phyloP scores from a whole-genome alignment of 176 grass and related monocot genomes.

The Urochloa ruziziensis region DNA sequence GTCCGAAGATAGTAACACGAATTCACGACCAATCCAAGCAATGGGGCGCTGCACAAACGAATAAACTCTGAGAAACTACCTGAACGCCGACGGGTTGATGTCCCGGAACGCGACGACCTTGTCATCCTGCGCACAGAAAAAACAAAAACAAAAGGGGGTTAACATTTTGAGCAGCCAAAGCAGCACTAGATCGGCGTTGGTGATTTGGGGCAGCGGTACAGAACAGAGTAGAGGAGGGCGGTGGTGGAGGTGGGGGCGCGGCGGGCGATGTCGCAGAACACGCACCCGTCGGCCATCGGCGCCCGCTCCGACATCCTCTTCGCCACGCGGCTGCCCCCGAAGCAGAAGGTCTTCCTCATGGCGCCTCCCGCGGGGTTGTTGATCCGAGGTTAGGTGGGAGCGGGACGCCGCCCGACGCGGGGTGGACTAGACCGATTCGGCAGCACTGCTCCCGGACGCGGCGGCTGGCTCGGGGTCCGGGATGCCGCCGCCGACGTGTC shows the following conservation, averaged over 20 bases:
- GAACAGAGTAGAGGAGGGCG: slow-evolving; percentile 68
- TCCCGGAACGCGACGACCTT: slow-evolving; percentile 82
- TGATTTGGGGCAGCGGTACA: neutral
- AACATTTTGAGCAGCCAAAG: neutral
- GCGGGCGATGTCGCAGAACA: slow-evolving; percentile 78
- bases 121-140: slow-evolving; percentile 56
- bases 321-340: slow-evolving; percentile 21
- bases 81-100: slow-evolving; percentile 85
- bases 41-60: neutral
- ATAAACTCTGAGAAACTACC: slow-evolving; percentile 39
- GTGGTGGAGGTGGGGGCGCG: slow-evolving; percentile 45
- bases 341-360: slow-evolving; percentile 56
- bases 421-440: slow-evolving; percentile 28
- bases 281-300: slow-evolving; percentile 44
- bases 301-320: slow-evolving; percentile 26
- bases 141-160: neutral
- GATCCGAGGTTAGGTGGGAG: neutral
- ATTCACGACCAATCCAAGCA: neutral
- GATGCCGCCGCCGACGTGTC: slow-evolving; percentile 29
- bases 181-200: slow-evolving; percentile 12
- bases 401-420: slow-evolving; percentile 4
- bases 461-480: neutral
- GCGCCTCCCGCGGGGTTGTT: neutral
- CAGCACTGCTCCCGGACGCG: neutral
- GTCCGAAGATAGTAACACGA: neutral